Evolutionary conservation across 768 basidiomycete genomes (phyloP), one percentile per base, ranked within the genome.

Genomic region (Termitomyces sp.): DNA sequence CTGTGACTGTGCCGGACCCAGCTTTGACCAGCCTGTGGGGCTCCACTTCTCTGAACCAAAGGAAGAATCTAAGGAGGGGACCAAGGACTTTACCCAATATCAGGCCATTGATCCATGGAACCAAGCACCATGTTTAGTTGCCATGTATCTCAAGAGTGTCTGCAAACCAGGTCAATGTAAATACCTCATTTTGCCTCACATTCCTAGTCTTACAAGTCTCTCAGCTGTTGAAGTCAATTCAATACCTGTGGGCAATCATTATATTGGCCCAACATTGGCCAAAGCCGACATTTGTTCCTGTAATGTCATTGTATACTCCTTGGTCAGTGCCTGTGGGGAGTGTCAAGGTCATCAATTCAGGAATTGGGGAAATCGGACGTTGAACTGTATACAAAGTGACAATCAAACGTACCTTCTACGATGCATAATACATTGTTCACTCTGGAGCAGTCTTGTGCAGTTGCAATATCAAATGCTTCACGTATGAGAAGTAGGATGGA

Each of bases 241-340:
- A 6, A 69, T 85, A 32, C 79, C 80, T 3, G 5, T 20, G 0
- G 62, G 55, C 34, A 74, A 63, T 14, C 74, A 79, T 58, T 85
- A 85, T 62, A 55, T 69, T 14, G 78, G 77, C 1, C 82, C 83
- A 5, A 58, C 56, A 2, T 52, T 63, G n/a, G 50, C 56, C 0
- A 37, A 69, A 22, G 77, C 78, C 8, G 71, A 76, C 53, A 43
- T 59, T 3, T 88, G 87, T 61, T 62, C 68, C 56, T 88, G 87
- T 63, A 87, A 76, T 64, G 75, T 82, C 1, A 79, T 87, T 20
- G 78, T 79, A 30, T 88, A 88, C 62, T 80, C 77, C 12, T 55
- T 82, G 53, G 68, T 87, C 27, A 81, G 79, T 50, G 86, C 86
- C 1, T 88, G 87, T 62, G 84, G 77, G 32, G 72, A 70, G 32